Conservation (phyloP, 768 basidiomycete genomes). For the Suillus cothurnatus region DNA sequence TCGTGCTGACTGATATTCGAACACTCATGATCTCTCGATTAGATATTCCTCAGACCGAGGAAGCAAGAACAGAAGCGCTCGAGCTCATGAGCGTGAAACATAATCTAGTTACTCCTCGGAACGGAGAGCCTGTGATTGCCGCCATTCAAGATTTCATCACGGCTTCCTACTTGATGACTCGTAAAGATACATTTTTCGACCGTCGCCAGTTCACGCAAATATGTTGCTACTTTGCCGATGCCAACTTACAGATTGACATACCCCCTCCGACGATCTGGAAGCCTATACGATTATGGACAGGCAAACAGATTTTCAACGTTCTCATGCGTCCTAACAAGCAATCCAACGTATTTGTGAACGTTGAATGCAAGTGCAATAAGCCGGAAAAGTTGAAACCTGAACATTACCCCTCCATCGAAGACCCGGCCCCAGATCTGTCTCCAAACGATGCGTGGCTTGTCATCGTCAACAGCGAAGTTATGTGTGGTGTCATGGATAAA, state of each 20-base stretch:
- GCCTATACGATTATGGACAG: slow-evolving; percentile 93
- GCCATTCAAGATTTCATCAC: slow-evolving; percentile 99
- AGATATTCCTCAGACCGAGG: slow-evolving; percentile 99
- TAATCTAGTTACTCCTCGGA: slow-evolving; percentile 96
- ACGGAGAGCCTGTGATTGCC: slow-evolving; percentile 98
- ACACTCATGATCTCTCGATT: slow-evolving; percentile 7
- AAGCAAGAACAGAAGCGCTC: slow-evolving; percentile 94
- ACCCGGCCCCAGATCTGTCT: slow-evolving; percentile 76
- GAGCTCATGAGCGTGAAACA: slow-evolving; percentile 97
- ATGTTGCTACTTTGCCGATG: slow-evolving; percentile 92
- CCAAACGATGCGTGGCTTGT: slow-evolving; percentile 99
- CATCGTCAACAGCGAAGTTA: slow-evolving; percentile 96
- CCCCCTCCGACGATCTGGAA: slow-evolving; percentile 96
- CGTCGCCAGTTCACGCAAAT: slow-evolving; percentile 95
- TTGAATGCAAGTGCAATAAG: slow-evolving; percentile 95
- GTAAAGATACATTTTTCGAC: slow-evolving; percentile 90
- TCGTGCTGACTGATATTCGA: not conserved
- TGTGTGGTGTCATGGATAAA: slow-evolving; percentile 99
- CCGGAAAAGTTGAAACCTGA: slow-evolving; percentile 71
- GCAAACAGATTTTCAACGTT: slow-evolving; percentile 97
- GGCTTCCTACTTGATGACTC: slow-evolving; percentile 93
- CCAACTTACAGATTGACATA: slow-evolving; percentile 89
- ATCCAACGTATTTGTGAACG: slow-evolving; percentile 86
- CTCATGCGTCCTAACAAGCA: slow-evolving; percentile 92
- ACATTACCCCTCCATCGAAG: slow-evolving; percentile 59